Evolutionary conservation across 345 rosid genomes (phyloP), one percentile per base, ranked within the genome.

Genomic region (Salix caprea): DNA sequence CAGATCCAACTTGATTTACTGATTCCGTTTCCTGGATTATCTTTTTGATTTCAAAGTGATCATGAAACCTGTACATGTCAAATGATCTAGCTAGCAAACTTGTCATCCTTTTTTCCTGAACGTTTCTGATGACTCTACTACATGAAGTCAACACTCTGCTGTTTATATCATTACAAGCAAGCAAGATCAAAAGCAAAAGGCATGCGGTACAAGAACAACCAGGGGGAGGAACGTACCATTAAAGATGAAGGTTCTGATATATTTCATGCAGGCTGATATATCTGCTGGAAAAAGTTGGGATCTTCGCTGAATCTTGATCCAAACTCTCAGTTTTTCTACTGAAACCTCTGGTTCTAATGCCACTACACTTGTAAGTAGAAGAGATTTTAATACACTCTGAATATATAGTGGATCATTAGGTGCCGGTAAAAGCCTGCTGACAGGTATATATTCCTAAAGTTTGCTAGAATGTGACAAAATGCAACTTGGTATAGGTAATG

Each of bases 401-500:
- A 78, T 71, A 61, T 26, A 44, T 44, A 14, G 71, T 77, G 77
- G 88, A 80, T 85, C 74, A 75, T 78, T 81, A 76, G 79, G 42
- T 78, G 52, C 82, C 70, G 73, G 80, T 62, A 36, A 28, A 66
- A 71, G 71, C 79, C 81, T 21, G 65, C n/a, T 78, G 87, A 79
- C 50, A 69, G 76, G 18, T 44, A 44, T 77, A 65, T 70, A 77
- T 37, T 65, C 66, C 76, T 61, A 84, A 83, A 85, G 83, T 72
- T 39, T 82, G 79, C 81, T 74, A 73, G 73, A 30, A 81, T 71
- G 40, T 82, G 90, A 88, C 86, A 88, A 81, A 87, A 76, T 32
- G 84, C 88, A 84, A 85, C 86, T 83, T 84, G 90, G 37, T 72
- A 67, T 78, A 37, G 61, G 83, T 75, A 70, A 82, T 73, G 70